A percentile compares a stretch with the other conserved stretches of the same genome.
Conservation (phyloP, 2,329 filamentous ascomycete genomes). For the Raffaelea deltoideospora region DNA sequence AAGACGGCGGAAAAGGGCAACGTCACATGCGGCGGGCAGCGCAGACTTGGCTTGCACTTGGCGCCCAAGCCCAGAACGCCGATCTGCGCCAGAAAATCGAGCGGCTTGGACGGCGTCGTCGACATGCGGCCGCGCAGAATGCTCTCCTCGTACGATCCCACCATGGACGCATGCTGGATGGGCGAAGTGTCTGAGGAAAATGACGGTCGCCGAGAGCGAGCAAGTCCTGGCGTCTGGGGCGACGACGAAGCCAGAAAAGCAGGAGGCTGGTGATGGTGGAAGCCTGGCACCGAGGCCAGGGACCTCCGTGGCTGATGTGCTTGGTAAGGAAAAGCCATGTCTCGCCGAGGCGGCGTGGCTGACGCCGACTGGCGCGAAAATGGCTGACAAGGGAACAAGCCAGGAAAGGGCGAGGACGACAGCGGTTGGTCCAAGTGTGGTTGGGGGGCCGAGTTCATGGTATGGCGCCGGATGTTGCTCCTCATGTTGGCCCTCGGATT, state of each 20-base stretch:
- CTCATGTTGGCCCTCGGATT: constrained; percentile 11
- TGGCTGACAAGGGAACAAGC: not conserved
- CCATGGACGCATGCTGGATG: constrained; percentile 83
- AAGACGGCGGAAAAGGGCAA: constrained; percentile 90
- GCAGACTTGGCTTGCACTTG: constrained; percentile 71
- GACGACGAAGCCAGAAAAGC: constrained; percentile 20
- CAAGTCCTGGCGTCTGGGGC: constrained; percentile 33
- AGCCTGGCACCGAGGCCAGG: constrained; percentile 43
- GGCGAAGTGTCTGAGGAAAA: constrained; percentile 60
- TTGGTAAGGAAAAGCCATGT: constrained; percentile 51
- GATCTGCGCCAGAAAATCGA: constrained; percentile 90
- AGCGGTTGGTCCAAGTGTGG: constrained; percentile 12
- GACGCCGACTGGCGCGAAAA: constrained; percentile 11
- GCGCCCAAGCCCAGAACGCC: constrained; percentile 71
- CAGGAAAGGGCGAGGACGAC: not conserved
- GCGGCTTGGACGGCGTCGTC: constrained; percentile 78
- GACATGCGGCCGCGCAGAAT: constrained; percentile 94
- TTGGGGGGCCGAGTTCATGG: constrained; percentile 45
- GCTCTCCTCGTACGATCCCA: constrained; percentile 94
- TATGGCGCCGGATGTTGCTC: constrained; percentile 46
- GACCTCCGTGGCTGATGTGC: constrained; percentile 67
- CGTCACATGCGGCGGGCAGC: constrained; percentile 79
- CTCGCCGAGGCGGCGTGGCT: no score
- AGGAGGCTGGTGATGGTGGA: constrained; percentile 14
- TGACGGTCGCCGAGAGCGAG: constrained; percentile 51